Percentiles rank a stretch among this genome's conserved stretches.
Evolutionary conservation across 345 rosid genomes (phyloP).

Genomic region (Mangifera indica): DNA sequence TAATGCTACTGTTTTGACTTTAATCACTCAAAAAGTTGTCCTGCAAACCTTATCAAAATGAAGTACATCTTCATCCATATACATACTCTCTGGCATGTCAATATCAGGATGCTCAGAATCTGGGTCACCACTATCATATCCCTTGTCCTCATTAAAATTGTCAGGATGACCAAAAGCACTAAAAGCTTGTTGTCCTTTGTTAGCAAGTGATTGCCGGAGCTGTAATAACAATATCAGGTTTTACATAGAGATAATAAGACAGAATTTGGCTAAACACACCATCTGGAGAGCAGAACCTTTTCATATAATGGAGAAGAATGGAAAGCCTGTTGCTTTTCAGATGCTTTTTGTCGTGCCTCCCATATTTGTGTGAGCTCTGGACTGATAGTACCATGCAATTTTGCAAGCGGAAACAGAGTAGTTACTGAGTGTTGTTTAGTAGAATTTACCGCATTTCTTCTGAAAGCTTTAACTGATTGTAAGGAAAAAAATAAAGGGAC

Average conservation of each 20-base stretch:
- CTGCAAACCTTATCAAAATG: slow-evolving; percentile 37
- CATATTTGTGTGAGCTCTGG: slow-evolving; percentile 68
- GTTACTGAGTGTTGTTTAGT: slow-evolving; percentile 37
- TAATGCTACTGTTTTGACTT: neutral
- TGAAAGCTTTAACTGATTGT: slow-evolving; percentile 61
- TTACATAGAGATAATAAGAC: slow-evolving; percentile 12
- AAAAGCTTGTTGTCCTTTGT: slow-evolving; percentile 40
- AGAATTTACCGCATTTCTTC: slow-evolving; percentile 41
- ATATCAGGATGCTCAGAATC: slow-evolving; percentile 50
- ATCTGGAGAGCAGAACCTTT: slow-evolving; percentile 47
- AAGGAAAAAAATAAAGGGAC: slow-evolving; percentile 19
- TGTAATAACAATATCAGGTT: slow-evolving; percentile 38
- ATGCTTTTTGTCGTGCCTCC: slow-evolving; percentile 37
- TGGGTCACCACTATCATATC: slow-evolving; percentile 44
- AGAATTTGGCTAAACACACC: neutral
- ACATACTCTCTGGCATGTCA: slow-evolving; percentile 46
- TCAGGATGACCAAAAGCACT: slow-evolving; percentile 38
- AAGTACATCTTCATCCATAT: slow-evolving; percentile 56
- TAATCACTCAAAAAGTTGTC: slow-evolving; percentile 10
- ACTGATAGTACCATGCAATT: slow-evolving; percentile 61
- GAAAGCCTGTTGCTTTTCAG: slow-evolving; percentile 32
- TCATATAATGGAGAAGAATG: slow-evolving; percentile 61
- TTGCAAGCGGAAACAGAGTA: slow-evolving; percentile 79
- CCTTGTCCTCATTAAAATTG: slow-evolving; percentile 38
- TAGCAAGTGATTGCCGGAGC: slow-evolving; percentile 67